phyloP scores from a whole-genome alignment of 2,329 filamentous ascomycete species.

The Alternaria ethzedia region DNA sequence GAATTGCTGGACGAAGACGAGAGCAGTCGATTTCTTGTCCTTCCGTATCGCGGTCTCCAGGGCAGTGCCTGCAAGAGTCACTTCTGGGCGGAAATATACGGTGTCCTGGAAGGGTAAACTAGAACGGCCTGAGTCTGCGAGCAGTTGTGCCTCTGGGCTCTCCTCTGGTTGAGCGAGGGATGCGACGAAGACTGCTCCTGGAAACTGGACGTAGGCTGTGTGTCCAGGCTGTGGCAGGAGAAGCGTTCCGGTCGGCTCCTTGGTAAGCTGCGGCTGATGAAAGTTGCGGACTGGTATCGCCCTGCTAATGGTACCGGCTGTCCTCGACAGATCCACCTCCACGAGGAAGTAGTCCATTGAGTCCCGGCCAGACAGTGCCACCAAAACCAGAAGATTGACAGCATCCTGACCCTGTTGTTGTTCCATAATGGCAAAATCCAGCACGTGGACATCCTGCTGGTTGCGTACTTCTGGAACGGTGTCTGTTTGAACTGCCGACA shows the following conservation, averaged over 20 bases:
- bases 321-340: slow-evolving; percentile 69
- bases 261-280: slow-evolving; percentile 49
- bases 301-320: slow-evolving; percentile 64
- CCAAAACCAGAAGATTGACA: slow-evolving; percentile 39
- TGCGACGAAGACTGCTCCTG: slow-evolving; percentile 76
- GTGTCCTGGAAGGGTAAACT: slow-evolving; percentile 79
- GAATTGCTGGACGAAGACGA: slow-evolving; percentile 64
- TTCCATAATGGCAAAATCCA: slow-evolving; percentile 77
- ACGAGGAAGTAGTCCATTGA: slow-evolving; percentile 72
- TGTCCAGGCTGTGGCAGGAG: slow-evolving; percentile 80
- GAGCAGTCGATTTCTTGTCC: slow-evolving; percentile 48
- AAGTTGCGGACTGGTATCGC: slow-evolving; percentile 68
- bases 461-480: slow-evolving; percentile 56
- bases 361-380: slow-evolving; percentile 37
- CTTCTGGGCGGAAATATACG: slow-evolving; percentile 71
- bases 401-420: slow-evolving; percentile 43
- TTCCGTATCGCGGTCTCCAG: slow-evolving; percentile 54
- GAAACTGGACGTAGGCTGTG: slow-evolving; percentile 82
- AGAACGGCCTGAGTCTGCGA: slow-evolving; percentile 48
- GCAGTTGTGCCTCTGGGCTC: slow-evolving; percentile 77
- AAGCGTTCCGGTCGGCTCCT: slow-evolving; percentile 57
- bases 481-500: slow-evolving; percentile 65
- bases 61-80: slow-evolving; percentile 58
- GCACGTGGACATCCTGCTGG: slow-evolving; percentile 69
- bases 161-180: slow-evolving; percentile 73